Conservation (phyloP, 1,284 basidiomycete species). For the Singerocomus rubriflavus region DNA sequence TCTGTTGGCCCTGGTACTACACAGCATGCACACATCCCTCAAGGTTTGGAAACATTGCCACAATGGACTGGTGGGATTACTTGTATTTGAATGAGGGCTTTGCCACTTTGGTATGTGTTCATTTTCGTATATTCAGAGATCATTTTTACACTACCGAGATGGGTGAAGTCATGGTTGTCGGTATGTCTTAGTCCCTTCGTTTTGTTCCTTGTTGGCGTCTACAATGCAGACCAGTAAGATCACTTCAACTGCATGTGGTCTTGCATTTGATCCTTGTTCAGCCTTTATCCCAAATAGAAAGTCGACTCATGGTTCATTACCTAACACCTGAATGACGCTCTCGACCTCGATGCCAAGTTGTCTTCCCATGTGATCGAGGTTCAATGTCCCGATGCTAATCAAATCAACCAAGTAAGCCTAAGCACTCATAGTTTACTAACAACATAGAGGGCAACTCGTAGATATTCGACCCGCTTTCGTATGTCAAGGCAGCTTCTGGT, state of each 20-base stretch:
- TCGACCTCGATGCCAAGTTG: constrained; percentile 83
- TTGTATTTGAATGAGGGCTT: constrained; percentile 90
- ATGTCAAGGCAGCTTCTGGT: constrained; percentile 85
- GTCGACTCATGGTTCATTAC: constrained; percentile 69
- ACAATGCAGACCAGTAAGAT: constrained; percentile 44
- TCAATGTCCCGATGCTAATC: constrained; percentile 82
- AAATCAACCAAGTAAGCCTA: constrained; percentile 68
- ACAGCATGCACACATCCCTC: constrained; percentile 12
- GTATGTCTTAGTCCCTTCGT: constrained; percentile 38
- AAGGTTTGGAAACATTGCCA: constrained; percentile 88
- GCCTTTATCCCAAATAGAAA: constrained; percentile 78
- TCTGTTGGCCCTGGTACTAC: background rate
- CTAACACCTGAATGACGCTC: constrained; percentile 60
- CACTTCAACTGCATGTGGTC: constrained; percentile 1
- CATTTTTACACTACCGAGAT: constrained; percentile 45
- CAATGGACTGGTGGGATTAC: constrained; percentile 94
- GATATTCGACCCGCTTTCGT: constrained; percentile 86
- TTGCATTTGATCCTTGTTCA: constrained; percentile 27
- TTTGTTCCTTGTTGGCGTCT: constrained; percentile 5
- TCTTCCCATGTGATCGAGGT: constrained; percentile 97
- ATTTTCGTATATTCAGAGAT: background rate
- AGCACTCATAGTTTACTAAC: background rate
- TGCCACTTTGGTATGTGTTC: constrained; percentile 66
- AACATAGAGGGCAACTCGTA: constrained; percentile 27
- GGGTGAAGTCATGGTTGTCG: constrained; percentile 89